Evolutionary conservation across 2,329 filamentous ascomycete species (phyloP).

Genomic region (Colletotrichum brevisporum): DNA sequence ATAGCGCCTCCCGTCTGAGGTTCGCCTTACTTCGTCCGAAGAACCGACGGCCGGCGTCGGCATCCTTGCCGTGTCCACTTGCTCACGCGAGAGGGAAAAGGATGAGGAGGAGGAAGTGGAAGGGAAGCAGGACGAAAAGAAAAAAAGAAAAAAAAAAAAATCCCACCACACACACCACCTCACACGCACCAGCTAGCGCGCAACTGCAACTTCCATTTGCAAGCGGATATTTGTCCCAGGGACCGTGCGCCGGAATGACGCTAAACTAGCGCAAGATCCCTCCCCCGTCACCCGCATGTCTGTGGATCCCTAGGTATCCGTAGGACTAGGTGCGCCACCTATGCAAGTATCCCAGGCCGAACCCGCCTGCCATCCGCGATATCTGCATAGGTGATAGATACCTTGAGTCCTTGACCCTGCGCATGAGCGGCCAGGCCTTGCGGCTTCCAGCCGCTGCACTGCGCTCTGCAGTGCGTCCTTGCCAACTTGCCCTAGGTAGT

Average conservation of each 20-base stretch:
- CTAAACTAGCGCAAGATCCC: constrained; percentile 34
- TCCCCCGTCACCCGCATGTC: constrained; percentile 33
- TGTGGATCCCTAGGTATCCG: background rate
- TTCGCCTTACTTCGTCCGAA: constrained; percentile 33
- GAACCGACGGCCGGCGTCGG: constrained; percentile 29
- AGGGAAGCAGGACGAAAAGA: background rate
- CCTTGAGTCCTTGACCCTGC: background rate
- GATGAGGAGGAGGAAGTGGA: background rate
- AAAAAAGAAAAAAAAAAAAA: background rate
- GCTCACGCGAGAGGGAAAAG: background rate
- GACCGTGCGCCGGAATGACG: constrained; percentile 30
- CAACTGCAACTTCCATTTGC: constrained; percentile 8
- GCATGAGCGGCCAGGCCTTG: constrained; percentile 35
- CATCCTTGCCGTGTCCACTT: constrained; percentile 2
- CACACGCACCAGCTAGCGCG: constrained; percentile 15
- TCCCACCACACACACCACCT: constrained; percentile 28
- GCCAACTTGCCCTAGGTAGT: background rate
- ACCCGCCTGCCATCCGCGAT: background rate
- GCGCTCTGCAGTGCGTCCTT: constrained; percentile 5
- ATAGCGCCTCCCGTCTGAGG: constrained; percentile 11
- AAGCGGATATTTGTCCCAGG: constrained; percentile 24
- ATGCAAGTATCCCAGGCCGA: constrained; percentile 26
- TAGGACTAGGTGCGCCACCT: constrained; percentile 15
- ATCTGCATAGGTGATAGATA: constrained; percentile 18
- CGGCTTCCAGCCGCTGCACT: background rate